These are phyloP conservation scores for Platanus orientalis DNA, from an alignment of 164 flowering plant genomes.

Conservation along the genomic window DNA sequence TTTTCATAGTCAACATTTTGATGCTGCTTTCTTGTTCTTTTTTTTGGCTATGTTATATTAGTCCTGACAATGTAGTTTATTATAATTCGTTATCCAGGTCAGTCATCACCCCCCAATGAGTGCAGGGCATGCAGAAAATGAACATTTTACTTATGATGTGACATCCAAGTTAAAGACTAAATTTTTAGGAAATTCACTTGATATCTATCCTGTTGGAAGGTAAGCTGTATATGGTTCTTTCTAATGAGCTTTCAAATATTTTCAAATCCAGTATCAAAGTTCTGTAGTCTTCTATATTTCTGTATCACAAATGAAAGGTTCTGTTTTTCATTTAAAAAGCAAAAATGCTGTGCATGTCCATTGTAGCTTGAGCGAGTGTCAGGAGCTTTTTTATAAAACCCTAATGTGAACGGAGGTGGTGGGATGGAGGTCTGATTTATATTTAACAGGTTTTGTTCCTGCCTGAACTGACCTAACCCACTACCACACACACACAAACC, in stretches of 20 bases:
- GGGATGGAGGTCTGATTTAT: no score
- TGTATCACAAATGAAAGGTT: background rate
- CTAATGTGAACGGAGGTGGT: no score
- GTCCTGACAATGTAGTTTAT: slow-evolving; percentile 3
- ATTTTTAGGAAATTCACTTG: slow-evolving; percentile 75
- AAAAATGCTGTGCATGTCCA: background rate
- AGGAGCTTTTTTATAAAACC: no score
- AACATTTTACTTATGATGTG: slow-evolving; percentile 79
- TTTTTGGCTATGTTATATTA: background rate
- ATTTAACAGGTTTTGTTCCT: no score
- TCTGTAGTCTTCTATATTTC: background rate
- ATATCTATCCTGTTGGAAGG: slow-evolving; percentile 88
- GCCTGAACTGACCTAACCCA: no score
- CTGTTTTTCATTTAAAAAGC: no score
- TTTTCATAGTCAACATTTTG: background rate
- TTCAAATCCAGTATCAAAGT: background rate
- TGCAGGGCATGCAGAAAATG: slow-evolving; percentile 89
- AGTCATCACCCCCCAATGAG: slow-evolving; percentile 93
- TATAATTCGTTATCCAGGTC: slow-evolving; percentile 41
- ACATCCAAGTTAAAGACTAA: slow-evolving; percentile 83
- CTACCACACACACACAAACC: no score
- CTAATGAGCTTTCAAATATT: background rate
- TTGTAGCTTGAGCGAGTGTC: no score
- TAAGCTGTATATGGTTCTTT: slow-evolving; percentile 4
- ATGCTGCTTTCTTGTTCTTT: background rate